Evolutionary conservation across 352 stramenopile species (phyloP).

Genomic region (Phytophthora multivora): DNA sequence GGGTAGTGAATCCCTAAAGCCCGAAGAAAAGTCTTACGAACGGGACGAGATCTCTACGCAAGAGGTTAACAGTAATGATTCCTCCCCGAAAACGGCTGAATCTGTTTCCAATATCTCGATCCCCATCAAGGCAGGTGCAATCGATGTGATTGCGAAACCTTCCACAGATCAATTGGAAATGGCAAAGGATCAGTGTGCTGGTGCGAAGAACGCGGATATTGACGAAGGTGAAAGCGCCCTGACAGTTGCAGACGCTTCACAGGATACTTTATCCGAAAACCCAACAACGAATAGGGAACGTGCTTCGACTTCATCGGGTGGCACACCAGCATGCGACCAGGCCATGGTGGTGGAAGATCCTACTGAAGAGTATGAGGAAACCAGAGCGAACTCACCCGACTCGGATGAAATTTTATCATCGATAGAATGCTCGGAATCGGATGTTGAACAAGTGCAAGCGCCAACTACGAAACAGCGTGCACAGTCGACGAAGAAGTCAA

Average conservation of each 20-base stretch:
- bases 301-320: constrained; percentile 20
- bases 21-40: not conserved
- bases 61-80: not conserved
- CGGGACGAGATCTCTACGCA: not conserved
- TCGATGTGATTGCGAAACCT: not conserved
- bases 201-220: not conserved
- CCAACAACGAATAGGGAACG: constrained; percentile 9
- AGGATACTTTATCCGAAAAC: not conserved
- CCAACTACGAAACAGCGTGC: constrained; percentile 4
- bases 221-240: not conserved
- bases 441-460: constrained; percentile 21
- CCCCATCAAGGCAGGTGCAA: not conserved
- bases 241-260: not conserved
- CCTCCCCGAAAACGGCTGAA: not conserved
- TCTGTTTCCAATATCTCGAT: not conserved
- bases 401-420: constrained; percentile 12
- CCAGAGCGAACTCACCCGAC: not conserved
- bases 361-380: not conserved
- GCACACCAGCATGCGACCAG: constrained; percentile 10
- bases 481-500: constrained; percentile 20
- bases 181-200: not conserved
- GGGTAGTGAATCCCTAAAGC: constrained; percentile 5
- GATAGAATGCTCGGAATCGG: constrained; percentile 29
- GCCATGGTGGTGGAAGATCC: not conserved
- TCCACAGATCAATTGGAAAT: too few species aligned